Conservation (phyloP, 1,139 yeast genomes). For the Lodderomyces jiufengensis region DNA sequence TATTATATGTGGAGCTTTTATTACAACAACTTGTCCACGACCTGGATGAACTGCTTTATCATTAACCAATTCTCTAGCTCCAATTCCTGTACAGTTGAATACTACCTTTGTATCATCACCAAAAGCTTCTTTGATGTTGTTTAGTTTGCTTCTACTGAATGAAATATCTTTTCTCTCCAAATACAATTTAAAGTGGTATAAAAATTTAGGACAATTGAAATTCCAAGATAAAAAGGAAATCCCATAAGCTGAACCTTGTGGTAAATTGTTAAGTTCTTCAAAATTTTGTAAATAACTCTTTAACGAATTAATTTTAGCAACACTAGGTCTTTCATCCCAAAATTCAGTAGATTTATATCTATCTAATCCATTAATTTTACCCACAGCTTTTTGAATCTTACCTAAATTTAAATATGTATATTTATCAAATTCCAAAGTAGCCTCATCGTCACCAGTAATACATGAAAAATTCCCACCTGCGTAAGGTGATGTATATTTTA, state of each 20-base stretch:
- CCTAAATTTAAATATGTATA: conserved; percentile 50
- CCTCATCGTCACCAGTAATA: conserved; percentile 56
- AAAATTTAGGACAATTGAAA: conserved; percentile 62
- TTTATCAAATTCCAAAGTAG: conserved; percentile 50
- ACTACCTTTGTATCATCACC: conserved; percentile 38
- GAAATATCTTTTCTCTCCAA: conserved; percentile 46
- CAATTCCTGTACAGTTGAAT: conserved; percentile 70
- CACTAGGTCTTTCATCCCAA: conserved; percentile 48
- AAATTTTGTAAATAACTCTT: conserved; percentile 44
- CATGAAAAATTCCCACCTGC: conserved; percentile 76
- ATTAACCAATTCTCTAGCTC: conserved; percentile 51
- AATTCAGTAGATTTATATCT: conserved; percentile 50
- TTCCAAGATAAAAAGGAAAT: conserved; percentile 57
- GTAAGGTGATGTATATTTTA: conserved; percentile 72
- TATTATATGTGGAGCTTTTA: conserved; percentile 53
- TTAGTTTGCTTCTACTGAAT: conserved; percentile 40
- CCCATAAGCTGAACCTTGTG: conserved; percentile 51
- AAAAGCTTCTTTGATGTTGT: conserved; percentile 56
- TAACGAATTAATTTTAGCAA: conserved; percentile 42
- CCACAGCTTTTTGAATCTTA: conserved; percentile 43
- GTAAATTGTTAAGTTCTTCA: conserved; percentile 34
- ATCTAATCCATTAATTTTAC: conserved; percentile 52
- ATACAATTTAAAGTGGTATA: conserved; percentile 41
- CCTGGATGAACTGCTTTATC: conserved; percentile 56
- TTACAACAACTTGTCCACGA: conserved; percentile 67